Percentiles rank a stretch among this genome's conserved stretches.
phyloP scores from a whole-genome alignment of 768 basidiomycete genomes.

The Auricularia sp. region DNA sequence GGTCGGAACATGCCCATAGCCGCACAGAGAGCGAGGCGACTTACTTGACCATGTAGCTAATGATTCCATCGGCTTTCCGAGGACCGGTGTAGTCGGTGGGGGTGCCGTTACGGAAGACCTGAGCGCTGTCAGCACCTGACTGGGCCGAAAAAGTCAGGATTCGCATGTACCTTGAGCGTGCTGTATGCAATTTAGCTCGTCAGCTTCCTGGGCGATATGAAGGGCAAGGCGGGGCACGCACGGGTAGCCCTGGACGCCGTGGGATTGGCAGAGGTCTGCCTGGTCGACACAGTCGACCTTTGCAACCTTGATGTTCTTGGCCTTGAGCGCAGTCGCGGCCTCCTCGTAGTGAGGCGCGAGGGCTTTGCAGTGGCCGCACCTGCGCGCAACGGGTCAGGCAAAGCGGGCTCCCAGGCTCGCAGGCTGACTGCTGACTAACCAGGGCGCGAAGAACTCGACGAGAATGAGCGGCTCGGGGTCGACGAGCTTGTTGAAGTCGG shows the following conservation, averaged over 20 bases:
- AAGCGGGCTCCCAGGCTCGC: neutral
- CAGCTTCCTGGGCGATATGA: neutral
- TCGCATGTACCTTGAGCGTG: conserved; percentile 9
- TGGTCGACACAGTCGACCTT: conserved; percentile 97
- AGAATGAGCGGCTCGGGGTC: conserved; percentile 63
- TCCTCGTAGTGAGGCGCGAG: conserved; percentile 90
- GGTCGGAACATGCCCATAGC: conserved; percentile 13
- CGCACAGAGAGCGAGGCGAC: conserved; percentile 17
- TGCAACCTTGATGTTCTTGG: conserved; percentile 79
- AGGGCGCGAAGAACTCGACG: conserved; percentile 93
- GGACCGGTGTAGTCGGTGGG: conserved; percentile 77
- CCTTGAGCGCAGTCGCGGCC: conserved; percentile 88
- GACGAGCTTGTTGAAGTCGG: conserved; percentile 59
- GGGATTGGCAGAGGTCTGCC: conserved; percentile 78
- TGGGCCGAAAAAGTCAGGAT: neutral
- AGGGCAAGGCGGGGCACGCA: conserved; percentile 30
- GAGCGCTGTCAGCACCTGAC: conserved; percentile 40
- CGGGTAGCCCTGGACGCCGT: conserved; percentile 93
- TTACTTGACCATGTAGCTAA: conserved; percentile 94
- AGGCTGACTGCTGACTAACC: conserved; percentile 32
- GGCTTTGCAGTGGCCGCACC: conserved; percentile 95
- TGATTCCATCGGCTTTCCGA: conserved; percentile 89
- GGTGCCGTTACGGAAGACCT: conserved; percentile 83
- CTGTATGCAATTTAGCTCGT: neutral
- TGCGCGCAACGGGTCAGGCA: conserved; percentile 17